Base-by-base conservation (phyloP, 73 alveolate genomes). In the Stentor coeruleus region DNA sequence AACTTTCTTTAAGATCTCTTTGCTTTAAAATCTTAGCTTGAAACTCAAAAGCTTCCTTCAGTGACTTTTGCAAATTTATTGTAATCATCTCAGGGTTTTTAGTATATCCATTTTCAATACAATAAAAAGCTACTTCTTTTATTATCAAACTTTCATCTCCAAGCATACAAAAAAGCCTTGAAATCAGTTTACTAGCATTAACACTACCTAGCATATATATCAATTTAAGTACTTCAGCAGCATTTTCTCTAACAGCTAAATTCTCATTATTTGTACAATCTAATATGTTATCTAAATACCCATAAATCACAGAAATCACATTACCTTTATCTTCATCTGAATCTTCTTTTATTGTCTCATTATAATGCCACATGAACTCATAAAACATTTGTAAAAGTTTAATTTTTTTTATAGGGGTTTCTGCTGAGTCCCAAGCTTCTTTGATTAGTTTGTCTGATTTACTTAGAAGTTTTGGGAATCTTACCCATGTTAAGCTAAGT, bases 401-500 rank as follows among this genome's bases (percentile, higher is more conserved):
- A 37, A 36, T 37, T 75, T 36, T 36, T 28, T 75, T n/a, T 39
- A 15, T 35, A 15, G 83, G 59, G 31, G 83, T 36, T 15, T 26
- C 37, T 14, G 74, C 59, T 75, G 33, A 20, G 20, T 75, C 26
- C 59, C 59, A 40, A 37, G 66, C 26, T 20, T 40, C 66, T 6
- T 75, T 75, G 20, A 75, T 39, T 26, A 75, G 83, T 30, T 75
- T 15, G 26, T 75, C 83, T 14, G 39, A 39, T 1, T 31, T 38
- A 6, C 11, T 33, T 28, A 75, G 66, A 26, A 75, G 39, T 37
- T 14, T 20, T 36, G 83, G 83, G 38, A 39, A 75, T 2, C 66
- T 75, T n/a, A 75, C 83, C 83, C 83, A 75, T 6, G 72, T n/a
- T 14, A 20, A 75, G 83, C 83, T 75, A 6, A 75, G 33, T 1